These are phyloP conservation scores for Andrographis paniculata DNA, from an alignment of 305 asterid genomes.

Conservation along the genomic window DNA sequence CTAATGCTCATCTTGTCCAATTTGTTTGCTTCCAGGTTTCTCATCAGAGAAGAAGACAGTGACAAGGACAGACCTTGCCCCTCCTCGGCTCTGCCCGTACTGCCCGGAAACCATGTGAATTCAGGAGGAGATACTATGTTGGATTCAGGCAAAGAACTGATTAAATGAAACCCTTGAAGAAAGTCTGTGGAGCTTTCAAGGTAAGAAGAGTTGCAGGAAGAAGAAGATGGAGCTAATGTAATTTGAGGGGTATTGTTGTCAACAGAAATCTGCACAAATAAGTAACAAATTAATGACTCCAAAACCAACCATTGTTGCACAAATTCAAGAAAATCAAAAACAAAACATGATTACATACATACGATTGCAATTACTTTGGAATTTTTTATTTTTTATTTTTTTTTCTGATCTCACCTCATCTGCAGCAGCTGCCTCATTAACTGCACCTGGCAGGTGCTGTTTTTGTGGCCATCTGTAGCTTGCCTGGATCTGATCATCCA, in stretches of 20 bases:
- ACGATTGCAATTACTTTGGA: no score
- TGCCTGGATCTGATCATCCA: constrained; percentile 48
- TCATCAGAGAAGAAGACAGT: constrained; percentile 38
- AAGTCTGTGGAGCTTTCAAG: no score
- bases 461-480: constrained; percentile 37
- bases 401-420: constrained; percentile 29
- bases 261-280: constrained; percentile 25
- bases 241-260: no score
- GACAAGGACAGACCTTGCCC: constrained; percentile 60
- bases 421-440: constrained; percentile 19
- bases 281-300: no score
- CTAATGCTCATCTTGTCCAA: constrained; percentile 29
- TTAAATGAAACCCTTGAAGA: constrained; percentile 28
- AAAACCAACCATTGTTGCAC: no score
- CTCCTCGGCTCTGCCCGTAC: constrained; percentile 23
- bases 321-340: no score
- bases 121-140: constrained; percentile 15
- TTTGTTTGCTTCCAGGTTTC: constrained; percentile 27
- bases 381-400: no score
- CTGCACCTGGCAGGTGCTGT: constrained; percentile 20
- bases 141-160: constrained; percentile 1
- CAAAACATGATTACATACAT: no score
- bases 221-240: no score
- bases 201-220: no score
- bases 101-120: constrained; percentile 28